Evolutionary conservation across 352 stramenopile genomes (phyloP).

Genomic region (Phytophthora rubi): DNA sequence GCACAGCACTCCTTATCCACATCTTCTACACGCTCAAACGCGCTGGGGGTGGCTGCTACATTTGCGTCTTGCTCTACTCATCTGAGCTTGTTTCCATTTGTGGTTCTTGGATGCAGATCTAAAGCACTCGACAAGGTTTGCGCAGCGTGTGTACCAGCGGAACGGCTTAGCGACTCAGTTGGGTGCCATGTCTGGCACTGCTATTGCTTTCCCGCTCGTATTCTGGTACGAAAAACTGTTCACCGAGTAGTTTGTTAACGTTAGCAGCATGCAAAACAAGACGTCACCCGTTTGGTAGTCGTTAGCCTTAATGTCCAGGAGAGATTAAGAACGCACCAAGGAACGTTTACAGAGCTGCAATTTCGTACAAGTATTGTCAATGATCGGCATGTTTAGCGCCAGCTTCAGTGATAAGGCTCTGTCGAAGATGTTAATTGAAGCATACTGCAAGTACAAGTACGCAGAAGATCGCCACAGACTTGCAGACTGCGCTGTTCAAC

Average conservation of each 20-base stretch:
- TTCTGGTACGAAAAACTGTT: constrained; percentile 69
- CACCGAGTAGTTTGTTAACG: constrained; percentile 7
- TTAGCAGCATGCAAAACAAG: no score
- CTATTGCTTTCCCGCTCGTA: constrained; percentile 71
- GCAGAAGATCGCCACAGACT: no score
- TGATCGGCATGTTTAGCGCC: no score
- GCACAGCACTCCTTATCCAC: constrained; percentile 49
- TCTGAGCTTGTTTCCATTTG: background rate
- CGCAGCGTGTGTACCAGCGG: constrained; percentile 69
- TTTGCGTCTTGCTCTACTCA: background rate
- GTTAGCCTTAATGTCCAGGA: no score
- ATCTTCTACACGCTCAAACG: constrained; percentile 72
- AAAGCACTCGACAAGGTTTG: constrained; percentile 39
- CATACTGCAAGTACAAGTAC: no score
- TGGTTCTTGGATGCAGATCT: constrained; percentile 21
- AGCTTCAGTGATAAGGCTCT: no score
- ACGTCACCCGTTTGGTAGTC: no score
- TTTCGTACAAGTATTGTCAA: no score
- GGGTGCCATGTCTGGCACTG: constrained; percentile 61
- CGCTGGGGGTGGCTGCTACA: constrained; percentile 24
- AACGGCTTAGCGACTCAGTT: constrained; percentile 71
- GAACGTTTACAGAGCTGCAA: no score
- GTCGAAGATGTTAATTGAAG: no score
- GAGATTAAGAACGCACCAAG: no score
- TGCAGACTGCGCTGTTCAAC: no score